phyloP scores from a whole-genome alignment of 2,329 filamentous ascomycete genomes.

The Passalora sequoiae region DNA sequence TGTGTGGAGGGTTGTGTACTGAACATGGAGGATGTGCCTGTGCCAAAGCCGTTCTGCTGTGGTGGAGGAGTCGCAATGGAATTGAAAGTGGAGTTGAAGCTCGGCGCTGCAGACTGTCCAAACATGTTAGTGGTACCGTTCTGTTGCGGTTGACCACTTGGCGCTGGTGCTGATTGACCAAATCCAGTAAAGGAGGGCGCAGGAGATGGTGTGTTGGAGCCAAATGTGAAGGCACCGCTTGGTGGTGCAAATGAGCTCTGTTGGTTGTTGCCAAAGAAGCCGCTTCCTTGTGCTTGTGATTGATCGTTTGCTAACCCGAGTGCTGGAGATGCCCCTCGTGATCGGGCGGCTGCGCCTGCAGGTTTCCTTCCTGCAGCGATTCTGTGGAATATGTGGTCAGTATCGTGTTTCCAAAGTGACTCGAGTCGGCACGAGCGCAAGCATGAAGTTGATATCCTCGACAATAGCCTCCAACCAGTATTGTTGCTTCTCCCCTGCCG shows the following conservation, averaged over 20 bases:
- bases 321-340: conserved; percentile 16
- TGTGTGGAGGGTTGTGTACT: conserved; percentile 14
- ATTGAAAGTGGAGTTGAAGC: conserved; percentile 15
- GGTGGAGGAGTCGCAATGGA: conserved; percentile 8
- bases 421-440: too few relatives aligned
- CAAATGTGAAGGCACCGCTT: conserved; percentile 15
- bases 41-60: conserved; percentile 20
- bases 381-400: conserved; percentile 12
- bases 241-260: neutral
- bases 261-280: neutral
- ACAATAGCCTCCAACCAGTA: too few relatives aligned
- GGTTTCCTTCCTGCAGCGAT: conserved; percentile 16
- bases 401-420: neutral
- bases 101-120: conserved; percentile 12
- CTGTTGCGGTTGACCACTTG: conserved; percentile 13
- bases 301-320: conserved; percentile 4
- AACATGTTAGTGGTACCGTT: conserved; percentile 15
- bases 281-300: neutral
- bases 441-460: too few relatives aligned
- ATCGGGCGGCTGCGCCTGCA: conserved; percentile 11
- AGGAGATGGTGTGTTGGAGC: conserved; percentile 3
- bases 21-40: conserved; percentile 13
- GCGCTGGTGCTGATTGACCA: conserved; percentile 9
- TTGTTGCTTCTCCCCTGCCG: neutral
- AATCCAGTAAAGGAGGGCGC: conserved; percentile 6